Evolutionary conservation across 176 grass and related monocot genomes (phyloP).

Genomic region (Saccharum spontaneum): DNA sequence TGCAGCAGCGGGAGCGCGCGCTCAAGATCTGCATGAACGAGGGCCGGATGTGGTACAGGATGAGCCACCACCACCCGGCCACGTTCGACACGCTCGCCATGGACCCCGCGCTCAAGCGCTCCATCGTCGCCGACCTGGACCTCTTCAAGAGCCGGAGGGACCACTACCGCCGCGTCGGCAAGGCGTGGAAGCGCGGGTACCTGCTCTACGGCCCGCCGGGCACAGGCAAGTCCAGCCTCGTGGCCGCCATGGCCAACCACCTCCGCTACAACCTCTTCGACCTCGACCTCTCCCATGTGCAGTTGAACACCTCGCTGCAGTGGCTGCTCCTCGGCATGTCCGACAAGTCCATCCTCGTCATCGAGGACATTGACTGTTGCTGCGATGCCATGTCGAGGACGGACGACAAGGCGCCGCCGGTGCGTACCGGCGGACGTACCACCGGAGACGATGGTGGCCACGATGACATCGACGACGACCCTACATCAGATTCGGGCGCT

Average conservation of each 20-base stretch:
- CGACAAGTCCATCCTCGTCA: slow-evolving; percentile 18
- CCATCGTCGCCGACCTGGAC: slow-evolving; percentile 42
- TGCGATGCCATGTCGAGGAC: not conserved
- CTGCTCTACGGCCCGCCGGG: slow-evolving; percentile 49
- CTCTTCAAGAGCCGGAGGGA: slow-evolving; percentile 23
- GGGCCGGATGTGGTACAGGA: not conserved
- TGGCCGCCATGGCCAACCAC: slow-evolving; percentile 3
- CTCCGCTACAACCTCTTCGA: not conserved
- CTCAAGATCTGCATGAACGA: slow-evolving; percentile 43
- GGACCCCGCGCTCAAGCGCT: slow-evolving; percentile 36
- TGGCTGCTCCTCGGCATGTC: not conserved
- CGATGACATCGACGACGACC: not conserved
- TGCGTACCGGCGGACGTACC: not conserved
- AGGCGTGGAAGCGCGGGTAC: slow-evolving; percentile 64
- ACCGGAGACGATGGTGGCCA: not conserved
- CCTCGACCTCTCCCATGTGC: not conserved
- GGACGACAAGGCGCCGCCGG: not conserved
- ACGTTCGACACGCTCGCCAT: slow-evolving; percentile 67
- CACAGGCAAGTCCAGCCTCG: slow-evolving; percentile 10
- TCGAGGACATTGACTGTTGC: slow-evolving; percentile 35
- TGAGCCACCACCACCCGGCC: slow-evolving; percentile 44
- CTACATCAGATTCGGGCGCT: not conserved
- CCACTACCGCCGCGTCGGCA: slow-evolving; percentile 52
- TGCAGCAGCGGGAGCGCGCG: not conserved
- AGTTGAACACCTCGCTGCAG: not conserved